Evolutionary conservation across 73 alveolate genomes (phyloP).

Genomic region (Symbiodinium pilosum): DNA sequence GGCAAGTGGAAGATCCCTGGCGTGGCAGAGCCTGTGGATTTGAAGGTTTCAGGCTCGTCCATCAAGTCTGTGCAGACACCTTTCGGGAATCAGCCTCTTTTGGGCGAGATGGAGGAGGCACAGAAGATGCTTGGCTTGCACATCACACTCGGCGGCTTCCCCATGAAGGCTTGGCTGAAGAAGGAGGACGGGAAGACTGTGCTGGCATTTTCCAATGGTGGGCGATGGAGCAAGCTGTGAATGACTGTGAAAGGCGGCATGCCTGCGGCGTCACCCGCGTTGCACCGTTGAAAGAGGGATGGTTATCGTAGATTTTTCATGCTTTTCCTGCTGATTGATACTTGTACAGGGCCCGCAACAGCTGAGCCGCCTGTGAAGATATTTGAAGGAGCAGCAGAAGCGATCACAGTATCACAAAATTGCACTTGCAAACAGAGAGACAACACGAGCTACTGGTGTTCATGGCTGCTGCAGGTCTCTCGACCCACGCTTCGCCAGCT

Average conservation of each 20-base stretch:
- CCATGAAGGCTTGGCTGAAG: constrained; percentile 93
- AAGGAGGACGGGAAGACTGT: constrained; percentile 51
- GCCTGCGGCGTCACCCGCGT: too few relatives aligned
- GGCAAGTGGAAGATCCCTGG: constrained; percentile 91
- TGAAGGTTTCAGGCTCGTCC: constrained; percentile 22
- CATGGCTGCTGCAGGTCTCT: constrained; percentile 69
- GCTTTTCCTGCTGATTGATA: too few relatives aligned
- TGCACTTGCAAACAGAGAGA: too few relatives aligned
- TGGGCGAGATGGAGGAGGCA: constrained; percentile 44
- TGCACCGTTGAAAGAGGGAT: too few relatives aligned
- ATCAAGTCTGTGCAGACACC: constrained; percentile 74
- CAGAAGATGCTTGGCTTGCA: constrained; percentile 59
- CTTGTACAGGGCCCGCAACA: too few relatives aligned
- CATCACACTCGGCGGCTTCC: constrained; percentile 73
- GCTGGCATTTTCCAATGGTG: constrained; percentile 77
- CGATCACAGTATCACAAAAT: too few relatives aligned
- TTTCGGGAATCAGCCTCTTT: constrained; percentile 40
- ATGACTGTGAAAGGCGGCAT: too few relatives aligned
- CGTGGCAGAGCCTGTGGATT: constrained; percentile 51
- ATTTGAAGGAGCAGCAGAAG: too few relatives aligned
- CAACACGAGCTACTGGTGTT: background rate
- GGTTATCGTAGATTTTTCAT: too few relatives aligned
- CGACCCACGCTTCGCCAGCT: constrained; percentile 91
- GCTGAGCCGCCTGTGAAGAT: too few relatives aligned
- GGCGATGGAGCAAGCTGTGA: constrained; percentile 74